phyloP scores from a whole-genome alignment of 352 stramenopile species.

The Phytophthora pisi region DNA sequence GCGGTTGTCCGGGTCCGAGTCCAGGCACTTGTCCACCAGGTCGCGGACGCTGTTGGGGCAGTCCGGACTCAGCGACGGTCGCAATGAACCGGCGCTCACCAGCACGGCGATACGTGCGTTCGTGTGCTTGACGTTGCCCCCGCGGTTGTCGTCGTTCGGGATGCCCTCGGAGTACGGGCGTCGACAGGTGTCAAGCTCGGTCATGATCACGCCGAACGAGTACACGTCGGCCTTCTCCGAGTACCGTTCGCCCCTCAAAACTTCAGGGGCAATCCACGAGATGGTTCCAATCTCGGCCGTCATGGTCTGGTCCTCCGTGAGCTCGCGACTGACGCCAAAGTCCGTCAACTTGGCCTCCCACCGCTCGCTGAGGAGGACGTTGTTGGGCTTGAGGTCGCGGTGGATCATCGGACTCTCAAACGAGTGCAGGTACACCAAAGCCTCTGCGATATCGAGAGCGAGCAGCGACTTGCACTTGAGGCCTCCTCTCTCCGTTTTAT shows the following conservation, averaged over 20 bases:
- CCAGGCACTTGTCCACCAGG: conserved; percentile 56
- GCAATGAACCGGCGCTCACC: conserved; percentile 53
- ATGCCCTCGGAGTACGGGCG: conserved; percentile 41
- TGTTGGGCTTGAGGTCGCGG: conserved; percentile 59
- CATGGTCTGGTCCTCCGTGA: conserved; percentile 43
- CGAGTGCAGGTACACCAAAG: conserved; percentile 54
- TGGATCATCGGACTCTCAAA: conserved; percentile 57
- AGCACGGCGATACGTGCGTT: conserved; percentile 61
- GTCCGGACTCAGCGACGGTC: conserved; percentile 46
- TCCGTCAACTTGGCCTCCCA: conserved; percentile 62
- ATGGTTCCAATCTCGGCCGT: conserved; percentile 63
- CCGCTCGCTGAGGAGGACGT: conserved; percentile 51
- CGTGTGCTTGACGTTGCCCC: conserved; percentile 34
- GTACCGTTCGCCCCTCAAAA: conserved; percentile 63
- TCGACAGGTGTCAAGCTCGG: conserved; percentile 56
- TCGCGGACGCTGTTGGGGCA: conserved; percentile 53
- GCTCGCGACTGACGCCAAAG: conserved; percentile 56
- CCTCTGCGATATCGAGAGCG: conserved; percentile 47
- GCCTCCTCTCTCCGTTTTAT: conserved; percentile 22
- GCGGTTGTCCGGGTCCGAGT: conserved; percentile 47
- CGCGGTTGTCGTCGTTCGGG: conserved; percentile 29
- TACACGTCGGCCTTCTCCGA: conserved; percentile 80
- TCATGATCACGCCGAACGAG: conserved; percentile 70
- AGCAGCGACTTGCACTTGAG: conserved; percentile 47
- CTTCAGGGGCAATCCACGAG: conserved; percentile 74